Conservation (phyloP, 1,284 basidiomycete genomes). For the Trichosporon inkin region DNA sequence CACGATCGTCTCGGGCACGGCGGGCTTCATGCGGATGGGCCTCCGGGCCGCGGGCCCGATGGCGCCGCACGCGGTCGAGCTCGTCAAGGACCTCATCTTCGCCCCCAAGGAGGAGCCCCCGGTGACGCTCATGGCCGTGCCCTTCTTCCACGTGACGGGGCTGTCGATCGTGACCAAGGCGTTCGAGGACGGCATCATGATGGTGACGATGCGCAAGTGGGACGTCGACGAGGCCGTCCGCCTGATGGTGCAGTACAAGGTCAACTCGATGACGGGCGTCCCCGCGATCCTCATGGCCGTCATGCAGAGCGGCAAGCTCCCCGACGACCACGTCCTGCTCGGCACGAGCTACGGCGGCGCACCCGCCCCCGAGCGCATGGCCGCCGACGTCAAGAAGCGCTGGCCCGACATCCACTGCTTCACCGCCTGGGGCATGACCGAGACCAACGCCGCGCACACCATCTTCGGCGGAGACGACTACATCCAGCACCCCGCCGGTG, state of each 20-base stretch:
- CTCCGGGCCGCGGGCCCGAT: neutral
- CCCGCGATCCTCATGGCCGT: conserved; percentile 40
- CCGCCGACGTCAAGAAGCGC: conserved; percentile 27
- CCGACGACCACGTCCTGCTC: conserved; percentile 26
- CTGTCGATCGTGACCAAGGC: conserved; percentile 39
- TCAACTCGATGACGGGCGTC: conserved; percentile 39
- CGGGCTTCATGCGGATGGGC: neutral
- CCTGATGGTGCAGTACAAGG: conserved; percentile 32
- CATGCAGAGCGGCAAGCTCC: conserved; percentile 33
- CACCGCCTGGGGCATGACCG: conserved; percentile 42
- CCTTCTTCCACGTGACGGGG: conserved; percentile 46
- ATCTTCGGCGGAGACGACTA: conserved; percentile 39
- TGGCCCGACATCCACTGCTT: conserved; percentile 29
- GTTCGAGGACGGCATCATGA: conserved; percentile 35
- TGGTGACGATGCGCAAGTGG: conserved; percentile 42
- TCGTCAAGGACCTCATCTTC: conserved; percentile 26
- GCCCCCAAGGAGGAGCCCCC: conserved; percentile 7
- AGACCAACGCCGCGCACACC: conserved; percentile 44
- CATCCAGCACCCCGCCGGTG: conserved; percentile 18
- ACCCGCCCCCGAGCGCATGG: conserved; percentile 36
- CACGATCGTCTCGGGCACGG: conserved; percentile 7
- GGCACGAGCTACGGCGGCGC: conserved; percentile 45
- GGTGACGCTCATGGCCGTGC: conserved; percentile 32
- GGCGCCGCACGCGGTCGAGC: conserved; percentile 19
- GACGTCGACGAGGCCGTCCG: conserved; percentile 33